Base-by-base conservation (phyloP, 768 basidiomycete genomes). In the Pleurotus ostreatus region DNA sequence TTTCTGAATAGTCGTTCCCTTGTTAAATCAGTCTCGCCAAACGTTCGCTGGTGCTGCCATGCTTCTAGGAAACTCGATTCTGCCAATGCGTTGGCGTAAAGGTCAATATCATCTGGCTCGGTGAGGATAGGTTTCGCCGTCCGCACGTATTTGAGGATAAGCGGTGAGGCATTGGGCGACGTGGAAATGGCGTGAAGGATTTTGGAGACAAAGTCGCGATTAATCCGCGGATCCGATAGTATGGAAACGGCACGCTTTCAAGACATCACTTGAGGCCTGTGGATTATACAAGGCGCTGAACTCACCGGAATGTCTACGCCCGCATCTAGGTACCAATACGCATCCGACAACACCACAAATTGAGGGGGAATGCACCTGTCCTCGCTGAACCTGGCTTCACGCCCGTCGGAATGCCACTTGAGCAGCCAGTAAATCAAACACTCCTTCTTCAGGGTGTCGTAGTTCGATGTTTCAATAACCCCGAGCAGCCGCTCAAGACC, bases 311-410 rank as follows among this genome's bases (percentile, higher is more conserved):
- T 66, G 44, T 84, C 74, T n/a, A 78, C 74, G 9, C 87, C 88
- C 2, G 82, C 78, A 70, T 94, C 92, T 57, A 94, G 71, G 66
- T 82, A 72, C 87, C 88, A 94, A 71, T 93, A 93, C 64, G 92
- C 91, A 71, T 90, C 86, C n/a, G 88, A 82, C 46, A 93, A 77
- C 3, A 78, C 72, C 5, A 79, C 75, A 63, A 92, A 92, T 62
- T 92, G 91, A 2, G 89, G 86, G 3, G 88, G 84, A 58, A 94
- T 85, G 62, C 79, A 82, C 25, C 78, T 71, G 67, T 81, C 68
- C 68, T 74, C 53, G 65, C 72, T 70, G 74, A 89, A 74, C 58
- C 68, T 62, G 59, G 76, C 65, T 76, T 88, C 73, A 65, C 77
- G 70, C 4, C 80, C 78, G 65, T 91, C 88, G 62, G 80, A 75